Conservation (phyloP, 1,139 yeast genomes). For the Lipomyces yarrowii region DNA sequence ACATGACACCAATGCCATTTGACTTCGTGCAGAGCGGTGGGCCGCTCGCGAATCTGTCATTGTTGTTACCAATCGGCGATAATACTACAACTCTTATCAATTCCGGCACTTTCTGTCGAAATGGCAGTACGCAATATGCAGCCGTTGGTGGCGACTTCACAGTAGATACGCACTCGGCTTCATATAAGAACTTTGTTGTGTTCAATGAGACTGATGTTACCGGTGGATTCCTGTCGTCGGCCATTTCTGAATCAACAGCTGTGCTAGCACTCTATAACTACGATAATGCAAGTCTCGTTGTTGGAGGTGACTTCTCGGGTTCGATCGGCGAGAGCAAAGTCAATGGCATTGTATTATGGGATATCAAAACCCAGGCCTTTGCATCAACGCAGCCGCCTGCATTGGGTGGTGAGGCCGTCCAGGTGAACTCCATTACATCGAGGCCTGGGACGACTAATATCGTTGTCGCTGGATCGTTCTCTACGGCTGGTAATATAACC, state of each 20-base stretch:
- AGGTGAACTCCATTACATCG: slow-evolving; percentile 57
- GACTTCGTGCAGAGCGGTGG: slow-evolving; percentile 5
- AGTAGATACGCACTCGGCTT: slow-evolving; percentile 35
- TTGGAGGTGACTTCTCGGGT: slow-evolving; percentile 58
- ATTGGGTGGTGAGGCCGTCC: slow-evolving; percentile 42
- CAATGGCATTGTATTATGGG: slow-evolving; percentile 56
- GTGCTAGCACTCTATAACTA: slow-evolving; percentile 18
- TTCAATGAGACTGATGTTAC: slow-evolving; percentile 40
- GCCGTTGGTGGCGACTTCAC: slow-evolving; percentile 57
- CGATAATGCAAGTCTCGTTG: slow-evolving; percentile 41
- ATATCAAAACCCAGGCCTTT: slow-evolving; percentile 48
- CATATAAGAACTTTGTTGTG: slow-evolving; percentile 47
- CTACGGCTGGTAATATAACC: slow-evolving; percentile 57
- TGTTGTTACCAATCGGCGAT: not conserved
- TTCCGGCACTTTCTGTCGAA: slow-evolving; percentile 12
- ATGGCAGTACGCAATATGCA: not conserved
- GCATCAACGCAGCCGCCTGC: slow-evolving; percentile 53
- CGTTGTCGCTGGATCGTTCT: slow-evolving; percentile 78
- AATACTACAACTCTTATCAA: not conserved
- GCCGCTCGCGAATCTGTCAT: not conserved
- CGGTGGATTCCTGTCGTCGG: slow-evolving; percentile 31
- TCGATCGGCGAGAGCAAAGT: slow-evolving; percentile 36
- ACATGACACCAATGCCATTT: slow-evolving; percentile 17
- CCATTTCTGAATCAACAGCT: not conserved
- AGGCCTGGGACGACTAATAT: slow-evolving; percentile 55